Conservation (phyloP, 257 asterid species). For the Solanum chaucha region DNA sequence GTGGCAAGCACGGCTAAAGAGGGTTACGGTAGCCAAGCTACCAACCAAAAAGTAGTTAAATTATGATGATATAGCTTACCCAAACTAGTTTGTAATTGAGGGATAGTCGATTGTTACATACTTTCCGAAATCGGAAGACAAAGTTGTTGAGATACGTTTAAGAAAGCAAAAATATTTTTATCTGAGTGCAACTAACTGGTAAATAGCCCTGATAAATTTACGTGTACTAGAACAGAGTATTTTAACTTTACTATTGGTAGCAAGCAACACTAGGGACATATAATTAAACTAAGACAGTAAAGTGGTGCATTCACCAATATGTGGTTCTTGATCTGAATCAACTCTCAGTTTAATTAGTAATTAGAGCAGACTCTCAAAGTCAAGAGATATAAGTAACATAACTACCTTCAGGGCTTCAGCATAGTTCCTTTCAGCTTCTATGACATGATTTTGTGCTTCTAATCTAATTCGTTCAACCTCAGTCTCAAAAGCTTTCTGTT, state of each 20-base stretch:
- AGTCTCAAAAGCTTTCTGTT: conserved; percentile 64
- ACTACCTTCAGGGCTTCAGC: conserved; percentile 77
- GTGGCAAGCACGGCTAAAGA: not conserved
- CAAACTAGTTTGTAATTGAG: not conserved
- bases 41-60: not conserved
- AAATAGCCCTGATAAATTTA: not conserved
- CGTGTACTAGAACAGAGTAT: not conserved
- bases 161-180: not conserved
- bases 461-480: conserved; percentile 78
- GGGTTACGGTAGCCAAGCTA: not conserved
- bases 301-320: not conserved
- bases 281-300: not conserved
- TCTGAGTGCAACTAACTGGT: not conserved
- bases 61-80: not conserved
- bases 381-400: not conserved
- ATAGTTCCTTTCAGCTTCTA: conserved; percentile 74
- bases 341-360: not conserved
- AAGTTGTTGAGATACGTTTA: not conserved
- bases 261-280: not conserved
- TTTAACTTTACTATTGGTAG: not conserved
- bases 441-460: conserved; percentile 73
- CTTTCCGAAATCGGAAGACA: not conserved
- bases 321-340: not conserved
- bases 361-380: not conserved
- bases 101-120: not conserved